Base-by-base conservation (phyloP, 1,284 basidiomycete genomes). In the Xerocomus amazonicus region DNA sequence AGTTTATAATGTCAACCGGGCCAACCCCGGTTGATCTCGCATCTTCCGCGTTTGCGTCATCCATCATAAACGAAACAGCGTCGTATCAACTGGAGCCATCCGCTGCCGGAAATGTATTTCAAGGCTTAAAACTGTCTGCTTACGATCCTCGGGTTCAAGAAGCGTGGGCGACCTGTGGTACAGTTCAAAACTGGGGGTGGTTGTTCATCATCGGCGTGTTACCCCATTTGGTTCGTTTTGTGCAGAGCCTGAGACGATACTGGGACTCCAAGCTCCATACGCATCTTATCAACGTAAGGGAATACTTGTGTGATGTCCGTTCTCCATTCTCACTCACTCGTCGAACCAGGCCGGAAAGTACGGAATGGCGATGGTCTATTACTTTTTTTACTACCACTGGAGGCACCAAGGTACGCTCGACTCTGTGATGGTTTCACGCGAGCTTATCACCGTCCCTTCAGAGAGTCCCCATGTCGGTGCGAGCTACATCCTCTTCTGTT, bases 211-310 rank as follows among this genome's bases (percentile, higher is more conserved):
- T 87, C 28, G 79, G 69, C 0, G 56, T 70, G 2, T 57, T 91
- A 1, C 90, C 92, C 0, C 73, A 88, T 2, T 53, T 88, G 3
- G 73, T 85, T 16, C 92, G 94, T 71, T 67, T 94, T 36, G 74
- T 91, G 10, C 94, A 97, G 68, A 93, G 91, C 66, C 60, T 95
- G 37, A 87, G 87, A 58, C 91, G 94, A 73, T 97, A 85, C 65
- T 68, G 69, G 34, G 94, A 97, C 65, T 92, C 88, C 5, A 70
- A 73, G 33, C 70, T 89, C 29, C 62, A 74, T 14, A 88, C 90
- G 0, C 94, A 98, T 76, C 71, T 97, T 29, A 83, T 97, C 64
- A 98, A 98, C 19, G 19, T 23, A 23, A 23, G 19, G 19, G 19
- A 23, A 23, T 92, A 89, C 62, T 87, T 59, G 91, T 88, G 48